A percentile compares a stretch with the other conserved stretches of the same genome.
These are phyloP conservation scores for Penicillium arizonense DNA, from an alignment of 495 filamentous ascomycete species.

Conservation along the genomic window DNA sequence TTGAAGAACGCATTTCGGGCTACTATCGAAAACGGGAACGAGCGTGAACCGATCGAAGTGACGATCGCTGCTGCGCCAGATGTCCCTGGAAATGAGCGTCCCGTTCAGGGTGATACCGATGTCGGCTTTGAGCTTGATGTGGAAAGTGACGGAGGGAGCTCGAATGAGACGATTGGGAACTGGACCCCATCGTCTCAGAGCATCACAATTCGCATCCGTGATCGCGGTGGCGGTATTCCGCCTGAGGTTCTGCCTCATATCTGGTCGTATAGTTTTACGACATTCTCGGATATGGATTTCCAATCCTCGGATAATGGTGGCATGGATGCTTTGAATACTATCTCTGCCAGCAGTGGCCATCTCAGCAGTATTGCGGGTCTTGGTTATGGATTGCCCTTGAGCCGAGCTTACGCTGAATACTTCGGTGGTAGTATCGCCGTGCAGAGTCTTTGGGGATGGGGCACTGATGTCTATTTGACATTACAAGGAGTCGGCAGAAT, in stretches of 20 bases:
- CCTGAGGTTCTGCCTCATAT: constrained; percentile 81
- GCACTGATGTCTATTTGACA: constrained; percentile 77
- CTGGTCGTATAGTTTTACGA: constrained; percentile 96
- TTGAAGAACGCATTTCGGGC: constrained; percentile 96
- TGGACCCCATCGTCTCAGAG: constrained; percentile 64
- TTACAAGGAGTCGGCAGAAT: constrained; percentile 82
- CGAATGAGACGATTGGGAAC: constrained; percentile 36
- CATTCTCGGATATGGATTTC: constrained; percentile 69
- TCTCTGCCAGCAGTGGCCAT: constrained; percentile 65
- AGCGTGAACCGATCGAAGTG: constrained; percentile 78
- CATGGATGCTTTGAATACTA: constrained; percentile 67
- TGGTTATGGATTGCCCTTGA: constrained; percentile 89
- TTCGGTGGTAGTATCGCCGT: constrained; percentile 95
- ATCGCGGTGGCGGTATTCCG: constrained; percentile 88
- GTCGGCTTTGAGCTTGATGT: constrained; percentile 32
- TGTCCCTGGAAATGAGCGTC: constrained; percentile 30
- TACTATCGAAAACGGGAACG: constrained; percentile 77
- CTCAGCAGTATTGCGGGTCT: constrained; percentile 82
- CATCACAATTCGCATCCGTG: constrained; percentile 92
- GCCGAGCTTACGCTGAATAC: constrained; percentile 94
- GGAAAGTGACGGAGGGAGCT: constrained; percentile 28
- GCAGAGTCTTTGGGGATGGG: constrained; percentile 95
- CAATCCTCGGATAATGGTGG: constrained; percentile 39
- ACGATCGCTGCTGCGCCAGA: constrained; percentile 88
- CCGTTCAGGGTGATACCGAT: constrained; percentile 26